Conservation (phyloP, 1,284 basidiomycete species). For the Sphagnurus paluster region DNA sequence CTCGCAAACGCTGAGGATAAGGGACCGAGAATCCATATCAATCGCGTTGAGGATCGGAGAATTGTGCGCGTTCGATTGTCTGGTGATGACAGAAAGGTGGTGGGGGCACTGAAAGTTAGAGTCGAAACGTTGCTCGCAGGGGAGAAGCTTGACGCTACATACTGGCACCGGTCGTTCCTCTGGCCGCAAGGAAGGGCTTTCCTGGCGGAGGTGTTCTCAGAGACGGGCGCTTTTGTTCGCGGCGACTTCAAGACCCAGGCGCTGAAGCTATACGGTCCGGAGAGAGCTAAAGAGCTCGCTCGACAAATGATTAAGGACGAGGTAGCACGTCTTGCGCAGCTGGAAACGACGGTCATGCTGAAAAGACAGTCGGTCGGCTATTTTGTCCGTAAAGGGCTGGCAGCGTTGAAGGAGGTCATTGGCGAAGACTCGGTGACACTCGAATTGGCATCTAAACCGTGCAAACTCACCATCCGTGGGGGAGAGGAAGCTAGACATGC, state of each 20-base stretch:
- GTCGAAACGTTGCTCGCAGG: conserved; percentile 55
- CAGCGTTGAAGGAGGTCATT: conserved; percentile 45
- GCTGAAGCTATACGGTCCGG: conserved; percentile 43
- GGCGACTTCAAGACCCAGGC: conserved; percentile 40
- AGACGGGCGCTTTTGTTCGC: conserved; percentile 41
- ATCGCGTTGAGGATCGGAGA: conserved; percentile 20
- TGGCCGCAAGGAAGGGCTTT: conserved; percentile 31
- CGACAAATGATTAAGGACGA: conserved; percentile 42
- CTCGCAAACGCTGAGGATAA: conserved; percentile 34
- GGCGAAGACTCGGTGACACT: conserved; percentile 52
- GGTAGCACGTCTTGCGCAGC: conserved; percentile 39
- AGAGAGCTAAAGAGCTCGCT: conserved; percentile 34
- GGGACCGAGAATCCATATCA: conserved; percentile 27
- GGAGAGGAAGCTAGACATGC: conserved; percentile 49
- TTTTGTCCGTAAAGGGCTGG: conserved; percentile 48
- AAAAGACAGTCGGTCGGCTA: conserved; percentile 40
- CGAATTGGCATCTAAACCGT: conserved; percentile 30
- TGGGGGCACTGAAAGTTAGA: conserved; percentile 56
- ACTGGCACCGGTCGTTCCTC: conserved; percentile 48
- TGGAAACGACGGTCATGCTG: conserved; percentile 39
- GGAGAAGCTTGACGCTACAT: conserved; percentile 39
- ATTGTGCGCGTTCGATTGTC: conserved; percentile 34
- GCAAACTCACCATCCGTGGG: conserved; percentile 45
- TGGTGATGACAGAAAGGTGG: conserved; percentile 45
- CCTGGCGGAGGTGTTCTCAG: conserved; percentile 30